These are phyloP conservation scores for Moricandia moricandioides DNA, from an alignment of 345 rosid genomes.

Conservation along the genomic window DNA sequence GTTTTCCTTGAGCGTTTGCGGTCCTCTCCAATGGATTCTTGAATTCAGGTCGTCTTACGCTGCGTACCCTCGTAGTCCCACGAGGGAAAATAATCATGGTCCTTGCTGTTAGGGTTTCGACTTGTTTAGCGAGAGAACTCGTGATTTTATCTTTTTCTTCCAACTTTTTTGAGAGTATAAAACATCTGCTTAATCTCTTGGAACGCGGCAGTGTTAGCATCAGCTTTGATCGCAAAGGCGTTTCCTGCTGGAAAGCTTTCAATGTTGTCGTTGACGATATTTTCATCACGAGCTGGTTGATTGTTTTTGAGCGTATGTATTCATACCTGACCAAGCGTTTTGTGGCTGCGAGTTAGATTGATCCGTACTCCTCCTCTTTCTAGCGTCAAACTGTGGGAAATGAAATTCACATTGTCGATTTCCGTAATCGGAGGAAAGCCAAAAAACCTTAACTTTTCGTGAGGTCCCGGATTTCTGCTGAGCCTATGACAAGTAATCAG, in stretches of 20 bases:
- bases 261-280: not conserved
- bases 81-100: too few species aligned
- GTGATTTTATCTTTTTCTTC: not conserved
- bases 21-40: not conserved
- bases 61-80: too few species aligned
- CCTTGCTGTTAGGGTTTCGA: not conserved
- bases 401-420: too few species aligned
- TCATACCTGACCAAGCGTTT: not conserved
- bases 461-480: too few species aligned
- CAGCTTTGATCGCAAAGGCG: not conserved
- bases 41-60: too few species aligned
- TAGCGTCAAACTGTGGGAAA: too few species aligned
- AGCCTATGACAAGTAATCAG: too few species aligned
- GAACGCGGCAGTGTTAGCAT: not conserved
- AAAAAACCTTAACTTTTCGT: too few species aligned
- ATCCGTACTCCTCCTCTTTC: too few species aligned
- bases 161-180: too few species aligned
- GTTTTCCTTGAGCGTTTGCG: not conserved
- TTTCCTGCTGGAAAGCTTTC: not conserved
- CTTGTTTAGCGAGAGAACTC: not conserved
- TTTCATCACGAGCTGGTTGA: not conserved
- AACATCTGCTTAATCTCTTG: not conserved
- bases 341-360: not conserved
- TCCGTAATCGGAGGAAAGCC: too few species aligned
- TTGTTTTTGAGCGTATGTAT: not conserved